phyloP scores from a whole-genome alignment of 2,329 filamentous ascomycete genomes.

The Venturia asperata region DNA sequence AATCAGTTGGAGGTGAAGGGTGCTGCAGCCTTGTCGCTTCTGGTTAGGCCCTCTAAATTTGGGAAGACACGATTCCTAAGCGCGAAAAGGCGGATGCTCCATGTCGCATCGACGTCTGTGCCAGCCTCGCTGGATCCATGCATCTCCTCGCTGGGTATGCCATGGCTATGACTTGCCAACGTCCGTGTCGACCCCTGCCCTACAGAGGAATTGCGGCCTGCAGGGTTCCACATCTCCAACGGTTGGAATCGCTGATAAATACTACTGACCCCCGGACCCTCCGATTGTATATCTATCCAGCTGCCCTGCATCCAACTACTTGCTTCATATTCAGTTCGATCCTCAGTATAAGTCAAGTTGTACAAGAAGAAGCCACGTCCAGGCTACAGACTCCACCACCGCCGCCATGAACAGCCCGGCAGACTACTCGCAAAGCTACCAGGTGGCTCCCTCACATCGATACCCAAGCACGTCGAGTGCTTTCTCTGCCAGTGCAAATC shows the following conservation, averaged over 20 bases:
- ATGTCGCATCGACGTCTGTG: slow-evolving; percentile 7
- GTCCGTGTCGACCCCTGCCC: slow-evolving; percentile 11
- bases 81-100: slow-evolving; percentile 10
- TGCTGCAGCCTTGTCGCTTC: slow-evolving; percentile 14
- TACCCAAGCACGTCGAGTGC: slow-evolving; percentile 84
- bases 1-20: slow-evolving; percentile 12
- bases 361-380: neutral
- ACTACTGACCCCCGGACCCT: neutral
- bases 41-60: slow-evolving; percentile 12
- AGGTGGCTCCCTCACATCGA: slow-evolving; percentile 45
- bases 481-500: slow-evolving; percentile 88
- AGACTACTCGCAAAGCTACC: slow-evolving; percentile 32
- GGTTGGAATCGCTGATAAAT: slow-evolving; percentile 16
- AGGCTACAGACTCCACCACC: neutral
- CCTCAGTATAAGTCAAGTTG: neutral
- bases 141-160: neutral
- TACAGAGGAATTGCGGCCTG: slow-evolving; percentile 9
- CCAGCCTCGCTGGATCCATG: slow-evolving; percentile 13
- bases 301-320: slow-evolving; percentile 7
- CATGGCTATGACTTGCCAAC: slow-evolving; percentile 3
- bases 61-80: slow-evolving; percentile 14
- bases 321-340: neutral
- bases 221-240: slow-evolving; percentile 7
- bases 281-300: slow-evolving; percentile 9
- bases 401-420: slow-evolving; percentile 39